Evolutionary conservation across 257 asterid genomes (phyloP), one percentile per base, ranked within the genome.

Genomic region (Solanum virginianum): DNA sequence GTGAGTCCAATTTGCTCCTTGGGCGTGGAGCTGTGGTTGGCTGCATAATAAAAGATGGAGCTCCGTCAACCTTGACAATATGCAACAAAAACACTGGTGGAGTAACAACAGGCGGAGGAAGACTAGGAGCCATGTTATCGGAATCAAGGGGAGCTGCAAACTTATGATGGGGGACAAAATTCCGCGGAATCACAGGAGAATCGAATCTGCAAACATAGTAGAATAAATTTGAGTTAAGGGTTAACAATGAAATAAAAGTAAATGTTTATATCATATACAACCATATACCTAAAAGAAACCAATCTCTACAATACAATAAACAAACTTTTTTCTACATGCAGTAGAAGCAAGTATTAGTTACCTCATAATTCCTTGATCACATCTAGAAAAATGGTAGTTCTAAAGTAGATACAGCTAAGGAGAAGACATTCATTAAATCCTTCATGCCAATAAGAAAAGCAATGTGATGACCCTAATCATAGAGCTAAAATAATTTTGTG

Each of bases 1-100:
- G 91, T n/a, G 97, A 89, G 87, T 96, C 98, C 95, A 96, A 89
- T 89, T 96, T 96, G 98, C 95, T 95, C 91, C 90, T 94, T 15
- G 84, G 70, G 8, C 98, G 95, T 57, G 98, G 95, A 70, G 98
- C 92, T 84, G 97, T 93, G 62, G 98, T 97, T 71, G 97, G 98
- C 99, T 96, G 93, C 94, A 88, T 72, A 63, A 16, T 20, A 55
- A 39, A 51, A 85, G n/a, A 81, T 22, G 71, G 24, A 53, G 16
- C 54, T 71, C 65, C 36, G 77, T 63, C 15, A 85, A 75, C 81
- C 51, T 54, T 54, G 47, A 56, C 59, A 36, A 53, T 62, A 63
- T n/a, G 47, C 45, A 17, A 65, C 74, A 20, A 57, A 83, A 41
- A 24, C 82, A 49, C n/a, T n/a, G n/a, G n/a, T 80, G 94, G 93